These are phyloP conservation scores for Monosporozyma aquatica DNA, from an alignment of 805 yeast species.

Conservation along the genomic window DNA sequence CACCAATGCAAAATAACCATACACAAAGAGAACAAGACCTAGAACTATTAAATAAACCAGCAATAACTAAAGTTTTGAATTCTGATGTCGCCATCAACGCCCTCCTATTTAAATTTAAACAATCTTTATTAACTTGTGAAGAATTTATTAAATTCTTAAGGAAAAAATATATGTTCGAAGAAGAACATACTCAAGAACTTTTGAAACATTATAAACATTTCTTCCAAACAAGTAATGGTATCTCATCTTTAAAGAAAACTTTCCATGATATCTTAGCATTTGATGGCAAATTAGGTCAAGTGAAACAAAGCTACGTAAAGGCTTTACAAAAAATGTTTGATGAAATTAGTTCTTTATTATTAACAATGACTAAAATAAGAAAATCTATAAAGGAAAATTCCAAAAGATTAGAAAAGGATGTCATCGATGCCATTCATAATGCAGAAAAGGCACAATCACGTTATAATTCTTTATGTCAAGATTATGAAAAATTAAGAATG, in stretches of 20 bases:
- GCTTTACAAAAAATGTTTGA: conserved; percentile 80
- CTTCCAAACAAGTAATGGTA: conserved; percentile 16
- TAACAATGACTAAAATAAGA: conserved; percentile 62
- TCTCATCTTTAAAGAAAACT: conserved; percentile 47
- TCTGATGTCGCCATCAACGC: conserved; percentile 75
- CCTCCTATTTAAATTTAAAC: conserved; percentile 64
- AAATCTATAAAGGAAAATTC: conserved; percentile 77
- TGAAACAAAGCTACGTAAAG: conserved; percentile 66
- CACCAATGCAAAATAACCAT: background rate
- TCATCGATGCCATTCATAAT: conserved; percentile 64
- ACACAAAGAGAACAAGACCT: background rate
- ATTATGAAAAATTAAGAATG: conserved; percentile 69
- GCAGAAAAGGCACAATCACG: conserved; percentile 83
- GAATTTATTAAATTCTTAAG: conserved; percentile 74
- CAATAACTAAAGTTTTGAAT: conserved; percentile 43
- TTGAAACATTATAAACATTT: conserved; percentile 56
- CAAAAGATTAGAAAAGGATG: conserved; percentile 72
- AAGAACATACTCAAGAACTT: conserved; percentile 66
- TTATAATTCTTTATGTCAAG: conserved; percentile 74
- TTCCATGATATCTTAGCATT: conserved; percentile 62
- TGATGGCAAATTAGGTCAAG: conserved; percentile 68
- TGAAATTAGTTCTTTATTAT: conserved; percentile 63
- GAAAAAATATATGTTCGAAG: conserved; percentile 69
- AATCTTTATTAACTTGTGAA: conserved; percentile 70
- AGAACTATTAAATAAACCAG: conserved; percentile 40